Conservation (phyloP, 2,329 filamentous ascomycete species). For the Cercospora zeae-maydis region DNA sequence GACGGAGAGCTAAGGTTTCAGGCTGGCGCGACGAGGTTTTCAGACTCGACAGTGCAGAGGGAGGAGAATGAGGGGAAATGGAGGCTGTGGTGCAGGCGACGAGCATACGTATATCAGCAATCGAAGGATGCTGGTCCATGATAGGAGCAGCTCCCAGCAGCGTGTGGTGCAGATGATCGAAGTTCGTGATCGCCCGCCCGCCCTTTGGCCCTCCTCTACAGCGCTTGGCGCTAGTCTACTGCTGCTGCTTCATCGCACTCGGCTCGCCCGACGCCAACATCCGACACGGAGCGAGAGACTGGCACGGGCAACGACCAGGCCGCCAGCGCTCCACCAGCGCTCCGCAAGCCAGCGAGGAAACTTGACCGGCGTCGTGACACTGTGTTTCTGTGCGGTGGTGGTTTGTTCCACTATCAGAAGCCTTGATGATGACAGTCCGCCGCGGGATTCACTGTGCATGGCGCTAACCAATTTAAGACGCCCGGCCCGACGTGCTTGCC, state of each 20-base stretch:
- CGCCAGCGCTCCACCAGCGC: neutral
- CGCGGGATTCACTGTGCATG: neutral
- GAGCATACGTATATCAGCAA: neutral
- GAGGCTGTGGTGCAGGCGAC: neutral
- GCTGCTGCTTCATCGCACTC: neutral
- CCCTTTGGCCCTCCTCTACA: conserved; percentile 3
- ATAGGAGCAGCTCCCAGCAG: neutral
- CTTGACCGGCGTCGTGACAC: neutral
- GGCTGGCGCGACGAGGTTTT: neutral
- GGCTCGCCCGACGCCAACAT: neutral
- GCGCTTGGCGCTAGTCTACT: neutral
- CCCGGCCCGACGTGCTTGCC: conserved; percentile 2
- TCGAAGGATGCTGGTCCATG: neutral
- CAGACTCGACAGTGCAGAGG: neutral
- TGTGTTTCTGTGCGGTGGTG: neutral
- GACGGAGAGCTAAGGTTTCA: conserved; percentile 3
- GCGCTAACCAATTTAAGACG: neutral
- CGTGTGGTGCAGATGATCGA: neutral
- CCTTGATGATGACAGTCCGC: neutral
- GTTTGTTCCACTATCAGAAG: neutral
- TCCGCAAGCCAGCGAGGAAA: neutral
- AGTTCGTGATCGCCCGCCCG: neutral
- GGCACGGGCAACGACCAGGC: neutral
- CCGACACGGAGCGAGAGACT: neutral
- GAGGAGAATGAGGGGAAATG: neutral